phyloP scores from a whole-genome alignment of 2,329 filamentous ascomycete species.

The Aspergillus uvarum region DNA sequence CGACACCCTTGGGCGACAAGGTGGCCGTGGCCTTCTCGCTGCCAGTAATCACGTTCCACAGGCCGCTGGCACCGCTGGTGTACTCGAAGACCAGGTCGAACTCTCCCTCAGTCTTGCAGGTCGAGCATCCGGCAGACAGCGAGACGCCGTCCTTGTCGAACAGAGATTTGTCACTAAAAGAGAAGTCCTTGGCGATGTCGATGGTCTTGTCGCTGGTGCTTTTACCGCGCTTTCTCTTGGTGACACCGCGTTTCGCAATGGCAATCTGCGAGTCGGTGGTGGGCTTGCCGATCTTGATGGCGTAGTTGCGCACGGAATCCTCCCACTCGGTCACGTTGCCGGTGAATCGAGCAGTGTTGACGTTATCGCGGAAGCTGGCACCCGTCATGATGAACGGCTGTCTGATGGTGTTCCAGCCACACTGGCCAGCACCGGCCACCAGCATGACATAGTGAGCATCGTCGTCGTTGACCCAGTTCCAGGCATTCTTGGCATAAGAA shows the following conservation, averaged over 20 bases:
- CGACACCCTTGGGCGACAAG: slow-evolving; percentile 18
- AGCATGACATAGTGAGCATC: slow-evolving; percentile 20
- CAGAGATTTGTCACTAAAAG: neutral
- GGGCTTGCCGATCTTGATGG: slow-evolving; percentile 21
- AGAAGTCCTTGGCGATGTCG: neutral
- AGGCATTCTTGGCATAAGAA: slow-evolving; percentile 15
- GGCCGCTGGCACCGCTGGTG: neutral
- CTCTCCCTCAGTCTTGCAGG: neutral
- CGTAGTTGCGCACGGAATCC: slow-evolving; percentile 18
- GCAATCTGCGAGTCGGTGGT: slow-evolving; percentile 6
- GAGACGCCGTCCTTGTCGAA: neutral
- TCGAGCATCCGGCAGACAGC: neutral
- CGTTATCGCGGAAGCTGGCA: slow-evolving; percentile 17
- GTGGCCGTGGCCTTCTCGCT: slow-evolving; percentile 12
- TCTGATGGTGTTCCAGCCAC: slow-evolving; percentile 23
- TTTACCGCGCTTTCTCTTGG: neutral
- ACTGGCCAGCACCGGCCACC: slow-evolving; percentile 23
- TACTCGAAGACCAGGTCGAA: neutral
- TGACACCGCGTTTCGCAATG: slow-evolving; percentile 3
- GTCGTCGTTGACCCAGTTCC: slow-evolving; percentile 24
- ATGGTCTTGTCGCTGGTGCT: slow-evolving; percentile 10
- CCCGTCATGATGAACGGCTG: slow-evolving; percentile 22
- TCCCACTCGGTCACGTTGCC: slow-evolving; percentile 22
- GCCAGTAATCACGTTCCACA: neutral
- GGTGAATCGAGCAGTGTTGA: slow-evolving; percentile 16